Conservation (phyloP, 441 rosid genomes). For the Euphorbia schlechtendalii region DNA sequence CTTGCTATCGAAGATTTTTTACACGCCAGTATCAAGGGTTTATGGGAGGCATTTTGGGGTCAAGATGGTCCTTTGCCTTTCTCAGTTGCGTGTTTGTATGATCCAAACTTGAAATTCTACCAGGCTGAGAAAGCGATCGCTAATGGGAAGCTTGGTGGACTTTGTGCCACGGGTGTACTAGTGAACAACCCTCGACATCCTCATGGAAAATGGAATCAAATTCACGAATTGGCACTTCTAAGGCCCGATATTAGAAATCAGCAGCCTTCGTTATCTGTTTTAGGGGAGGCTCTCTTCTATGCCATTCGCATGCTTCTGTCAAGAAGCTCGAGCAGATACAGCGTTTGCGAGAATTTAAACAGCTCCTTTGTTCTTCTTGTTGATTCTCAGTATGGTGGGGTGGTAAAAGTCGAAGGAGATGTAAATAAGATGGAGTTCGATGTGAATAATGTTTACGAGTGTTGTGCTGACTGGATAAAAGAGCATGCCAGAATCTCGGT, state of each 20-base stretch:
- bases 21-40: slow-evolving; percentile 68
- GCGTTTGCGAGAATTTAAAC: slow-evolving; percentile 42
- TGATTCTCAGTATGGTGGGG: slow-evolving; percentile 83
- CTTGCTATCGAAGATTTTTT: slow-evolving; percentile 86
- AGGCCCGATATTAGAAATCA: slow-evolving; percentile 53
- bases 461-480: slow-evolving; percentile 70
- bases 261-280: slow-evolving; percentile 43
- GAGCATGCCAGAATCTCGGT: slow-evolving; percentile 57
- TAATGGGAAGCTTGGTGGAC: slow-evolving; percentile 59
- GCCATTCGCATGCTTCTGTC: slow-evolving; percentile 67
- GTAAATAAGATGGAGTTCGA: slow-evolving; percentile 72
- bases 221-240: slow-evolving; percentile 75
- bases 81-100: slow-evolving; percentile 52
- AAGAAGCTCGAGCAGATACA: slow-evolving; percentile 62
- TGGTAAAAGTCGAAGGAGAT: slow-evolving; percentile 86
- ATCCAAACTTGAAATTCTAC: slow-evolving; percentile 63
- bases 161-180: slow-evolving; percentile 63
- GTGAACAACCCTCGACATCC: slow-evolving; percentile 68
- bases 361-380: slow-evolving; percentile 64
- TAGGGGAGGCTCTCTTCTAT: slow-evolving; percentile 81
- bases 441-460: slow-evolving; percentile 58
- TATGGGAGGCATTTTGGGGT: slow-evolving; percentile 95
- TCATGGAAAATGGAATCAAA: slow-evolving; percentile 86
- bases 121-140: slow-evolving; percentile 81
- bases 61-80: slow-evolving; percentile 70